A percentile compares a stretch with the other conserved stretches of the same genome.
These are phyloP conservation scores for Naganishia vaughanmartiniae DNA, from an alignment of 768 basidiomycete genomes.

Conservation along the genomic window DNA sequence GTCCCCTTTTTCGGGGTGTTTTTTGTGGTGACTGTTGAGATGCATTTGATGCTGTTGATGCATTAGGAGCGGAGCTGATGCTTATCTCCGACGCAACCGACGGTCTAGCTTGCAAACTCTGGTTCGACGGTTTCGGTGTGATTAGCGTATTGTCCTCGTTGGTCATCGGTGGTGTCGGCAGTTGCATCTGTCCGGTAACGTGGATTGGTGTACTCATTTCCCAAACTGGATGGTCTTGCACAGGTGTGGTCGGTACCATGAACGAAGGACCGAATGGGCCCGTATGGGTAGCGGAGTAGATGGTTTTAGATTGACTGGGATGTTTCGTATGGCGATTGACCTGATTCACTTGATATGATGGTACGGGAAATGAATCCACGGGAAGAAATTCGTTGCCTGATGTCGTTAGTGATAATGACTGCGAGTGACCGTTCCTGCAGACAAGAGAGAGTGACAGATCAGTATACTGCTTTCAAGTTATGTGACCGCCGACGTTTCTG, in stretches of 20 bases:
- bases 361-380: neutral
- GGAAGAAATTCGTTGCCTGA: neutral
- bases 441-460: neutral
- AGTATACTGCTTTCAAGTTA: neutral
- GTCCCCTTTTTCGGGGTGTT: slow-evolving; percentile 13
- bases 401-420: neutral
- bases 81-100: slow-evolving; percentile 10
- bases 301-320: slow-evolving; percentile 2
- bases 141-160: slow-evolving; percentile 10
- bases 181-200: slow-evolving; percentile 8
- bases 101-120: slow-evolving; percentile 11
- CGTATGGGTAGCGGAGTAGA: neutral
- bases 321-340: slow-evolving; percentile 4
- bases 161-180: slow-evolving; percentile 18
- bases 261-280: neutral
- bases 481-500: neutral
- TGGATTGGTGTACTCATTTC: slow-evolving; percentile 17
- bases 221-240: slow-evolving; percentile 16
- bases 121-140: slow-evolving; percentile 16
- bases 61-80: neutral
- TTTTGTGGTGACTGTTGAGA: neutral
- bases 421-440: slow-evolving; percentile 10
- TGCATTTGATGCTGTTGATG: neutral
- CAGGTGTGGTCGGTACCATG: slow-evolving; percentile 9
- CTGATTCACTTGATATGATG: slow-evolving; percentile 1